A percentile compares a stretch with the other conserved stretches of the same genome.
These are phyloP conservation scores for Byssothecium circinans DNA, from an alignment of 2,329 filamentous ascomycete genomes.

Conservation along the genomic window DNA sequence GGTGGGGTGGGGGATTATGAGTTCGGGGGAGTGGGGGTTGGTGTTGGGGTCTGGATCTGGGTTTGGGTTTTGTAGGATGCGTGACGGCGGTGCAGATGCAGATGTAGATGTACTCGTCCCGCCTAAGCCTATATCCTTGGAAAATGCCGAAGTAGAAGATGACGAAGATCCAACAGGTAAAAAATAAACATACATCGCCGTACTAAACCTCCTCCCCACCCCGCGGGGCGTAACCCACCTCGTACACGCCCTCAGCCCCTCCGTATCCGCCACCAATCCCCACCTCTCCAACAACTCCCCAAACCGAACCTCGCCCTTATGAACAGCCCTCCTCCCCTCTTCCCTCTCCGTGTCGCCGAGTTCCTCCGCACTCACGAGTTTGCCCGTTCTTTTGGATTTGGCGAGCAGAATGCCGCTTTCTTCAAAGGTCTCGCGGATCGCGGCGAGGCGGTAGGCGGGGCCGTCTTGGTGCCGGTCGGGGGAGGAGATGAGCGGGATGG, in stretches of 20 bases:
- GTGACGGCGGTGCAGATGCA: too few species aligned
- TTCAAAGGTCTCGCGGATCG: conserved; percentile 90
- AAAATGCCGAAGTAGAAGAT: conserved; percentile 35
- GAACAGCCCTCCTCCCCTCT: conserved; percentile 67
- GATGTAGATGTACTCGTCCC: too few species aligned
- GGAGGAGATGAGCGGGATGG: conserved; percentile 53
- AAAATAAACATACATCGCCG: conserved; percentile 96
- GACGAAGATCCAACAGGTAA: conserved; percentile 60
- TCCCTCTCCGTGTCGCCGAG: conserved; percentile 64
- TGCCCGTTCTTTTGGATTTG: conserved; percentile 51
- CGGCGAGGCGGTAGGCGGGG: conserved; percentile 74
- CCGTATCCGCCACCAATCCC: conserved; percentile 66
- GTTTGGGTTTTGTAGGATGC: too few species aligned
- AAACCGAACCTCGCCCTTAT: conserved; percentile 68
- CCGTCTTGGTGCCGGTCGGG: conserved; percentile 69
- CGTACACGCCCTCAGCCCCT: conserved; percentile 77
- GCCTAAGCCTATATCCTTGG: too few species aligned
- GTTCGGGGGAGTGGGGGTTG: too few species aligned
- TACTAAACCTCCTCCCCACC: conserved; percentile 78
- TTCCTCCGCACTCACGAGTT: conserved; percentile 55
- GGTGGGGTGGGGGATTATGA: conserved; percentile 68
- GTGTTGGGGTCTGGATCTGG: too few species aligned
- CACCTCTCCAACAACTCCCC: conserved; percentile 62
- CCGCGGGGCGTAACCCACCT: conserved; percentile 84
- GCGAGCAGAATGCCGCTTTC: conserved; percentile 89